A percentile compares a stretch with the other conserved stretches of the same genome.
Conservation (phyloP, 2,329 filamentous ascomycete genomes). For the Cryoendolithus antarcticus region DNA sequence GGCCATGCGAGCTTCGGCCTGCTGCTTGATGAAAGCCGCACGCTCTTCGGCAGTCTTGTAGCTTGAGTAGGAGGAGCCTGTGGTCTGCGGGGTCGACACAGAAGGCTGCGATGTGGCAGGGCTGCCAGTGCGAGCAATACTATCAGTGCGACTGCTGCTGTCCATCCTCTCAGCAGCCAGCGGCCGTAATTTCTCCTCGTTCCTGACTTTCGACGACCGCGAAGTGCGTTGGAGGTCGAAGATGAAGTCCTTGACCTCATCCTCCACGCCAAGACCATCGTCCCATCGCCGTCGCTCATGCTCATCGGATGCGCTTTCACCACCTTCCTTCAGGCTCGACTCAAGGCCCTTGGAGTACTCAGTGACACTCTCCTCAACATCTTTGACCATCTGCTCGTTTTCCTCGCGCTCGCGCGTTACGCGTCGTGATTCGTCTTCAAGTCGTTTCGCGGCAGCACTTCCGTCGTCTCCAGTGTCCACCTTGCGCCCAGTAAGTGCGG, state of each 20-base stretch:
- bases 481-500: slow-evolving; percentile 73
- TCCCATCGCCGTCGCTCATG: slow-evolving; percentile 93
- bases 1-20: slow-evolving; percentile 93
- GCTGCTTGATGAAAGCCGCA: slow-evolving; percentile 91
- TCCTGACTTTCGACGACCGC: slow-evolving; percentile 57
- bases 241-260: slow-evolving; percentile 95
- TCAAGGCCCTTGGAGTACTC: slow-evolving; percentile 80
- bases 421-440: slow-evolving; percentile 78
- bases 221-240: slow-evolving; percentile 87
- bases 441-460: slow-evolving; percentile 63
- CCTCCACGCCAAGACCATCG: slow-evolving; percentile 87
- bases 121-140: slow-evolving; percentile 18
- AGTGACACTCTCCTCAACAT: slow-evolving; percentile 90
- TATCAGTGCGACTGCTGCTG: slow-evolving; percentile 17
- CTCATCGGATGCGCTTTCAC: slow-evolving; percentile 62
- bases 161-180: slow-evolving; percentile 13
- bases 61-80: slow-evolving; percentile 59
- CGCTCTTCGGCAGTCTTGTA: slow-evolving; percentile 89
- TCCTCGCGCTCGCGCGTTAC: slow-evolving; percentile 78
- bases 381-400: slow-evolving; percentile 90
- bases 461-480: slow-evolving; percentile 57
- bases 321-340: slow-evolving; percentile 72
- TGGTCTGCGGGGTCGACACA: slow-evolving; percentile 31
- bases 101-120: slow-evolving; percentile 16
- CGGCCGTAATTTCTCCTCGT: slow-evolving; percentile 36